Percentiles rank a stretch among this genome's conserved stretches.
Evolutionary conservation across 331 rosid genomes (phyloP).

Genomic region (Acacia pycnantha): DNA sequence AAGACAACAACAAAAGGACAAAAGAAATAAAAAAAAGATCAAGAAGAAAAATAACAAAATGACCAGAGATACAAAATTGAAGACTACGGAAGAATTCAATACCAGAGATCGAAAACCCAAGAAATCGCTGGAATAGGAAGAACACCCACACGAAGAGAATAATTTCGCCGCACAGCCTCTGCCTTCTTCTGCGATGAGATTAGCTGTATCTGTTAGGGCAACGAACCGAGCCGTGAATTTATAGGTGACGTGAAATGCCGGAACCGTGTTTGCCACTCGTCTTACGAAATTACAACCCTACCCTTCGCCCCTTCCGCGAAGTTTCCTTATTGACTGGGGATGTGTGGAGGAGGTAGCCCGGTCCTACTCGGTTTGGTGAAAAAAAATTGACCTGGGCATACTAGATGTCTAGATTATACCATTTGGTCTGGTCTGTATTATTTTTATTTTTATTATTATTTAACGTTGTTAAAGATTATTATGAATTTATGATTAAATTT

Average conservation of each 20-base stretch:
- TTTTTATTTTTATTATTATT: too few species aligned
- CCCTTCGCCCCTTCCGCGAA: slow-evolving; percentile 31
- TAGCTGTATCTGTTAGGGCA: background rate
- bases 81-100: background rate
- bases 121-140: background rate
- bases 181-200: background rate
- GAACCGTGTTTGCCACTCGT: slow-evolving; percentile 8
- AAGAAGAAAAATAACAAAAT: background rate
- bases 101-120: slow-evolving; percentile 12
- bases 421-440: too few species aligned
- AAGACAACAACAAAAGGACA: background rate
- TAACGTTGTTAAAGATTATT: too few species aligned
- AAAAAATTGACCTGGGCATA: too few species aligned
- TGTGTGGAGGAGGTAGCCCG: too few species aligned
- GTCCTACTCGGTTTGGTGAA: too few species aligned
- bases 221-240: background rate
- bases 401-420: too few species aligned
- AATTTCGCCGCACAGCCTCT: background rate
- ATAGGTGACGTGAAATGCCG: slow-evolving; percentile 26
- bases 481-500: too few species aligned
- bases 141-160: background rate
- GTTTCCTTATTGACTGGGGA: slow-evolving; percentile 20
- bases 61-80: slow-evolving; percentile 7
- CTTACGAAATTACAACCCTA: slow-evolving; percentile 11
- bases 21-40: background rate